Evolutionary conservation across 148 eudicot species (phyloP).

Genomic region (Fagopyrum tataricum): DNA sequence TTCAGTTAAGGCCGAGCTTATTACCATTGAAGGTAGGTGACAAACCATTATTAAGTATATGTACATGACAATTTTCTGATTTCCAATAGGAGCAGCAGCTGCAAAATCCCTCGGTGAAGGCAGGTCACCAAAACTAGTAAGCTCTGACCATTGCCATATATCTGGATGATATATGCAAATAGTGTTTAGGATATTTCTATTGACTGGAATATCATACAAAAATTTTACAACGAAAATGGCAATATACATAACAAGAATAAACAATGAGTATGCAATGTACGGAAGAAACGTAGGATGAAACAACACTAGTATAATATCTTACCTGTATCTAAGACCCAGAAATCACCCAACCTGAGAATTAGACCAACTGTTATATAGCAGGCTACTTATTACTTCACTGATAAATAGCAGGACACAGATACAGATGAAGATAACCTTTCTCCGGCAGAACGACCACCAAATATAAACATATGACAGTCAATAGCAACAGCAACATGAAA

Average conservation of each 20-base stretch:
- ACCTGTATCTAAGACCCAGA: conserved; percentile 99
- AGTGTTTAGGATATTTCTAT: background rate
- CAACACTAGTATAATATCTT: conserved; percentile 8
- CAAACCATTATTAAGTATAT: conserved; percentile 18
- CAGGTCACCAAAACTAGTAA: conserved; percentile 90
- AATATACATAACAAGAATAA: background rate
- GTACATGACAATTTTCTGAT: conserved; percentile 90
- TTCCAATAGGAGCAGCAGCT: conserved; percentile 88
- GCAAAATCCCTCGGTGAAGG: conserved; percentile 98
- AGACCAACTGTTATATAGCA: conserved; percentile 6
- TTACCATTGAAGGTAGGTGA: conserved; percentile 14
- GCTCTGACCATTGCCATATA: conserved; percentile 99
- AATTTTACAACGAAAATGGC: background rate
- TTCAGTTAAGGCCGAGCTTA: conserved; percentile 6
- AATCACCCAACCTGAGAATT: conserved; percentile 88
- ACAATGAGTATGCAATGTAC: background rate
- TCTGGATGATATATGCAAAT: conserved; percentile 37
- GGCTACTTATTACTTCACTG: background rate
- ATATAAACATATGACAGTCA: conserved; percentile 96
- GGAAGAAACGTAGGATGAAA: background rate
- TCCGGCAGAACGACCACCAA: conserved; percentile 84
- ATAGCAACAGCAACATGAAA: conserved; percentile 86
- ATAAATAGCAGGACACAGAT: background rate
- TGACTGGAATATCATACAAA: background rate
- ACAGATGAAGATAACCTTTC: conserved; percentile 46